Conservation (phyloP, 345 rosid species). For the Salix suchowensis region DNA sequence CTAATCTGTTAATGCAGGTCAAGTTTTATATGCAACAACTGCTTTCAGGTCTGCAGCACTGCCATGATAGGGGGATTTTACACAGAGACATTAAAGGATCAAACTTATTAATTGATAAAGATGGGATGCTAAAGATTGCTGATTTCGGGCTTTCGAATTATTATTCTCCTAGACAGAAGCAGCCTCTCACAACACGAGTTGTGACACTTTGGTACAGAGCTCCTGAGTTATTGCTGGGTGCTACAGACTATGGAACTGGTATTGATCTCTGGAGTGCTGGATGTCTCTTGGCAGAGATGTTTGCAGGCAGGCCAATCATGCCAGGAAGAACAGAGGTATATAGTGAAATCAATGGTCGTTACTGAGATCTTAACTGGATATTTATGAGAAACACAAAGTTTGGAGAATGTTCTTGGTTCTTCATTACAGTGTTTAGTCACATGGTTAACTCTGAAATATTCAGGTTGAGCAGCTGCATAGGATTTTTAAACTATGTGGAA, state of each 20-base stretch:
- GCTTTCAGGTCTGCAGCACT: conserved; percentile 60
- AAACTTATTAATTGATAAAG: conserved; percentile 54
- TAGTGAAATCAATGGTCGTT: neutral
- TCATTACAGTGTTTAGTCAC: neutral
- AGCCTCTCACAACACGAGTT: conserved; percentile 54
- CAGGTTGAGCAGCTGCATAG: conserved; percentile 89
- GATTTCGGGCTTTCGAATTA: conserved; percentile 64
- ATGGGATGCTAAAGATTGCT: conserved; percentile 51
- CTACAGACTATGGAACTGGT: conserved; percentile 51
- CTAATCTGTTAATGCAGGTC: conserved; percentile 32
- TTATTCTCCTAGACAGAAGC: conserved; percentile 28
- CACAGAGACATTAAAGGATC: conserved; percentile 62
- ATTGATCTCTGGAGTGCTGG: conserved; percentile 74
- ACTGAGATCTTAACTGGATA: neutral
- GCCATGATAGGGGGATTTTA: conserved; percentile 53
- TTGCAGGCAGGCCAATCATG: conserved; percentile 45
- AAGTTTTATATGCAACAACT: conserved; percentile 58
- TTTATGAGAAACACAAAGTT: neutral
- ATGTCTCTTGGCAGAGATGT: conserved; percentile 68
- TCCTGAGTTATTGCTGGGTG: conserved; percentile 56
- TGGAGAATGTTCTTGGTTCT: neutral
- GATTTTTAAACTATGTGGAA: conserved; percentile 78
- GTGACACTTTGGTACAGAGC: conserved; percentile 70
- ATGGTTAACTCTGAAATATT: neutral
- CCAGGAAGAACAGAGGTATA: conserved; percentile 61